These are phyloP conservation scores for Canavalia ensiformis DNA, from an alignment of 306 rosid genomes.

Conservation along the genomic window DNA sequence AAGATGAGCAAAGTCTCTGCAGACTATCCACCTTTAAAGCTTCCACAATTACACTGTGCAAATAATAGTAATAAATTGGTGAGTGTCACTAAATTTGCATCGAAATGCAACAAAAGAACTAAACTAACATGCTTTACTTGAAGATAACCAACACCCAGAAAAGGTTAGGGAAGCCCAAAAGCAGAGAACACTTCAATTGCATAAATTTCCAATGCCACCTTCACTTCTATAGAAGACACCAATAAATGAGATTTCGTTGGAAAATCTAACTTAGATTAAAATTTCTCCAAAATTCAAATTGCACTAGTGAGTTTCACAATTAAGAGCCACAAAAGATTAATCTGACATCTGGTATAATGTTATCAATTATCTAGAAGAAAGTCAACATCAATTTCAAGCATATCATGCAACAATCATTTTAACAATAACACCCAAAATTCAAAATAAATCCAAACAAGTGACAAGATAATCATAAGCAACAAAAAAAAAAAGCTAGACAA, in stretches of 20 bases:
- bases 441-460: conserved; percentile 26
- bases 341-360: background rate
- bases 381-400: background rate
- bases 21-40: conserved; percentile 90
- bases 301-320: conserved; percentile 4
- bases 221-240: conserved; percentile 6
- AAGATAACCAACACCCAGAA: conserved; percentile 20
- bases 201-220: conserved; percentile 20
- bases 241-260: conserved; percentile 11
- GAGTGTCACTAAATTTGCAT: conserved; percentile 41
- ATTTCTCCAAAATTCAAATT: background rate
- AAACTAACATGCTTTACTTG: conserved; percentile 27
- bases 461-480: background rate
- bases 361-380: conserved; percentile 32
- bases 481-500: conserved; percentile 1
- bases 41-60: conserved; percentile 82
- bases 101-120: conserved; percentile 21
- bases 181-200: conserved; percentile 11
- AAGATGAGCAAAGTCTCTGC: conserved; percentile 83
- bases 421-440: background rate
- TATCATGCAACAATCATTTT: conserved; percentile 9
- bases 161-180: background rate
- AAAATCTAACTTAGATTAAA: conserved; percentile 24
- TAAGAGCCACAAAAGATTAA: conserved; percentile 11
- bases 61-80: conserved; percentile 44